phyloP scores from a whole-genome alignment of 2,329 filamentous ascomycete species.

The Scedosporium aurantiacum region DNA sequence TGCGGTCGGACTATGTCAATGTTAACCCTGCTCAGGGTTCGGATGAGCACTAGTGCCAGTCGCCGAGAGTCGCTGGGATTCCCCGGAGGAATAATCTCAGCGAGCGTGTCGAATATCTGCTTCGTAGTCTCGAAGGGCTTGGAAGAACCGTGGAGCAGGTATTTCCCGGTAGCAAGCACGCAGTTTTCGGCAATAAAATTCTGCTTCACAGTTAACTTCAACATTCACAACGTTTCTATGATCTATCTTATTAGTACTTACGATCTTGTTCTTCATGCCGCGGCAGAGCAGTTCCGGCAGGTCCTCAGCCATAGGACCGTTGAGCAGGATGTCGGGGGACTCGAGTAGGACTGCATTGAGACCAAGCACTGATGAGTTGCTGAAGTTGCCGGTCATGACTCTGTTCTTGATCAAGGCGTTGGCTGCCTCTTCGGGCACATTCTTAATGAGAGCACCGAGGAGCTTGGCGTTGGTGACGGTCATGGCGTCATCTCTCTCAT shows the following conservation, averaged over 20 bases:
- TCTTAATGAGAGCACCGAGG: constrained; percentile 80
- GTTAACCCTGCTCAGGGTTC: constrained; percentile 71
- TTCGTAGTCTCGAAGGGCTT: constrained; percentile 69
- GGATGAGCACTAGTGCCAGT: constrained; percentile 73
- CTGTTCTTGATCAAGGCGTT: constrained; percentile 51
- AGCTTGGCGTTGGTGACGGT: constrained; percentile 84
- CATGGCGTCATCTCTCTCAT: constrained; percentile 66
- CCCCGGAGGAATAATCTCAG: constrained; percentile 64
- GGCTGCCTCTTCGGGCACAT: constrained; percentile 64
- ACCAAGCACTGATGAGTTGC: constrained; percentile 67
- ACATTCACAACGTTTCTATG: not conserved
- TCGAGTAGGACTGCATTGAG: constrained; percentile 84
- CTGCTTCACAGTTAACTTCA: constrained; percentile 26
- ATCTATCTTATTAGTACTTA: constrained; percentile 31
- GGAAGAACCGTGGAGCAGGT: constrained; percentile 58
- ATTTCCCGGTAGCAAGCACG: constrained; percentile 84
- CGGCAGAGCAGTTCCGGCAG: constrained; percentile 66
- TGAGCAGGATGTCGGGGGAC: constrained; percentile 58
- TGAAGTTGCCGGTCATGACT: constrained; percentile 67
- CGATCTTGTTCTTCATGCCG: constrained; percentile 66
- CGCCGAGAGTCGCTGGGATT: constrained; percentile 73
- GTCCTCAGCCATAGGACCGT: constrained; percentile 57
- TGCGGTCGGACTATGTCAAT: constrained; percentile 75
- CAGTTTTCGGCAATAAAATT: constrained; percentile 80
- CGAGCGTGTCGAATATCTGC: constrained; percentile 68